Conservation (phyloP, 179 eudicot species). For the Drosera spatulata region DNA sequence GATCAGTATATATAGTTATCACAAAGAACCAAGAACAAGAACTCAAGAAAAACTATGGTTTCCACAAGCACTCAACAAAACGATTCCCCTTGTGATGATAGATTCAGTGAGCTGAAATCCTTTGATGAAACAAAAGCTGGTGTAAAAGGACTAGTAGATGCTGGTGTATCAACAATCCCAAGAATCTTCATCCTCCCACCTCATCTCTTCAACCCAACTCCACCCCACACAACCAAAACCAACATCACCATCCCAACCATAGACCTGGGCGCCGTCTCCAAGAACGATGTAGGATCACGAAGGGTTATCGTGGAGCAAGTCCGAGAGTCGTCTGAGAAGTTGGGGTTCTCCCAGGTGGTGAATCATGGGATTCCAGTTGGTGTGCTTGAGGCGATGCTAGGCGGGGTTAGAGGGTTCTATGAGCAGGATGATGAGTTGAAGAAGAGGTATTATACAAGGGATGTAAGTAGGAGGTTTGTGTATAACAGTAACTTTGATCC, state of each 20-base stretch:
- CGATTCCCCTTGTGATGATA: neutral
- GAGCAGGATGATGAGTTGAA: slow-evolving; percentile 21
- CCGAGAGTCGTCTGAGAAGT: slow-evolving; percentile 18
- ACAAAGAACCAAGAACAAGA: too few species aligned
- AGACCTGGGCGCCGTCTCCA: slow-evolving; percentile 26
- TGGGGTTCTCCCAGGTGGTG: slow-evolving; percentile 37
- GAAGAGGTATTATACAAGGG: slow-evolving; percentile 20
- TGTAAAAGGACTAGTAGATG: slow-evolving; percentile 53
- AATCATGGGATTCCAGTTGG: slow-evolving; percentile 20
- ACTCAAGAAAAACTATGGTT: neutral
- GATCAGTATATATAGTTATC: too few species aligned
- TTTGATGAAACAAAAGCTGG: slow-evolving; percentile 58
- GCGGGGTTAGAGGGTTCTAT: slow-evolving; percentile 15
- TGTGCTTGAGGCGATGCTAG: slow-evolving; percentile 16
- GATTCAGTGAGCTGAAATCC: slow-evolving; percentile 24
- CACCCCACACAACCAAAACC: neutral
- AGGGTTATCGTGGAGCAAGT: slow-evolving; percentile 11
- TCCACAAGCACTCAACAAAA: neutral
- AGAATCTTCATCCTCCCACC: slow-evolving; percentile 31
- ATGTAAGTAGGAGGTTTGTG: slow-evolving; percentile 1
- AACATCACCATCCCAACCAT: slow-evolving; percentile 24
- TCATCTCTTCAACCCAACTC: neutral
- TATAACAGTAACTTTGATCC: slow-evolving; percentile 10
- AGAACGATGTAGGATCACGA: slow-evolving; percentile 5
- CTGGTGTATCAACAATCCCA: slow-evolving; percentile 27